Conservation (phyloP, 1,284 basidiomycete species). For the Sanghuangporus baumii region DNA sequence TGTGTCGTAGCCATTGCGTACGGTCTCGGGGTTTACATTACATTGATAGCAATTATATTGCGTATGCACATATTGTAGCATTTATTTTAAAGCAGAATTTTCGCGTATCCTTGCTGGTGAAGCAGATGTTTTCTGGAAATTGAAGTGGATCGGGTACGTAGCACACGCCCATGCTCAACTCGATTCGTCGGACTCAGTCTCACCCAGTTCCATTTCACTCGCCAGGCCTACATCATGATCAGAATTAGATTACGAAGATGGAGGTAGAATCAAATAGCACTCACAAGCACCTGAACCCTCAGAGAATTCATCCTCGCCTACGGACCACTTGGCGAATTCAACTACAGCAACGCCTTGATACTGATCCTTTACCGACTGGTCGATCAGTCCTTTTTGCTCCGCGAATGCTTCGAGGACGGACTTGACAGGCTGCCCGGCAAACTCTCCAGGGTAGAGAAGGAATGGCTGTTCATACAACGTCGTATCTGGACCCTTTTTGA, state of each 20-base stretch:
- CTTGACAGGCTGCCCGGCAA: slow-evolving; percentile 50
- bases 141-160: background rate
- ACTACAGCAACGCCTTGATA: slow-evolving; percentile 50
- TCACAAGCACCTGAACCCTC: slow-evolving; percentile 6
- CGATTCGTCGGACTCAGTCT: background rate
- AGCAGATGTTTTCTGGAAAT: background rate
- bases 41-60: too few relatives aligned
- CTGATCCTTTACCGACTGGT: slow-evolving; percentile 30
- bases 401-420: slow-evolving; percentile 70
- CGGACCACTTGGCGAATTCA: slow-evolving; percentile 62
- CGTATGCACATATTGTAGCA: too few relatives aligned
- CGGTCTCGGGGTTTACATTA: too few relatives aligned
- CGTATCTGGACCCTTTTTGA: slow-evolving; percentile 45
- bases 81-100: too few relatives aligned
- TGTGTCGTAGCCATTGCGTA: too few relatives aligned
- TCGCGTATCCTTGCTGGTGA: too few relatives aligned
- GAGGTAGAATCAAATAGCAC: background rate
- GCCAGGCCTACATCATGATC: slow-evolving; percentile 1
- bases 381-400: slow-evolving; percentile 42
- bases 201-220: slow-evolving; percentile 5
- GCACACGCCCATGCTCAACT: background rate
- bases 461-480: slow-evolving; percentile 80
- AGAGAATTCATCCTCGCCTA: slow-evolving; percentile 33
- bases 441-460: slow-evolving; percentile 60
- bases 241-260: too few relatives aligned